Conservation (phyloP, 2,329 filamentous ascomycete species). For the Fusarium buharicum region DNA sequence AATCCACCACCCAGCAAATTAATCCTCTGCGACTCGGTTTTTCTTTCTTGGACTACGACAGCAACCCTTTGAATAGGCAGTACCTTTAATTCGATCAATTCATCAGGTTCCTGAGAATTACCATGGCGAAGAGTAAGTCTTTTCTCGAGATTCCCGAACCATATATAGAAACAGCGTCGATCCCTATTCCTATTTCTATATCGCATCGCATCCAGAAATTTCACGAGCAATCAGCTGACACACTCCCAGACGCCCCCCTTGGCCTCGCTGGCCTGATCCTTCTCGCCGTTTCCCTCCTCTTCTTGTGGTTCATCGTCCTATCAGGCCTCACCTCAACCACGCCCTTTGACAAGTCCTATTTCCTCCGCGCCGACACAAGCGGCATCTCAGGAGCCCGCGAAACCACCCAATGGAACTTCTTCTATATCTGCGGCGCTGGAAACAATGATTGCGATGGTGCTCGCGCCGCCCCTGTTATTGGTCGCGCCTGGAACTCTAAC, state of each 20-base stretch:
- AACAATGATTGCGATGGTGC: slow-evolving; percentile 72
- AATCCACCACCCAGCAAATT: slow-evolving; percentile 25
- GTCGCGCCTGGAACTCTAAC: slow-evolving; percentile 72
- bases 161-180: not conserved
- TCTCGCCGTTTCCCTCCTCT: slow-evolving; percentile 61
- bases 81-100: not conserved
- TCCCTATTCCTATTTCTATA: not conserved
- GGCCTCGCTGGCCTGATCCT: slow-evolving; percentile 60
- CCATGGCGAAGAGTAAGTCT: slow-evolving; percentile 43
- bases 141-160: not conserved
- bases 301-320: slow-evolving; percentile 70
- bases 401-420: slow-evolving; percentile 88
- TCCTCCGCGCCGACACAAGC: slow-evolving; percentile 81
- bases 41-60: slow-evolving; percentile 5
- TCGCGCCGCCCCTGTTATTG: slow-evolving; percentile 73
- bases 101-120: not conserved
- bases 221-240: slow-evolving; percentile 11
- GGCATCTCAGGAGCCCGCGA: slow-evolving; percentile 75
- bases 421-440: slow-evolving; percentile 78
- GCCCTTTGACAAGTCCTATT: slow-evolving; percentile 80
- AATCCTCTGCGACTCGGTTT: slow-evolving; percentile 6
- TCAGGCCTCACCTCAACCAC: slow-evolving; percentile 60
- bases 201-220: not conserved
- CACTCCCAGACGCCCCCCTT: slow-evolving; percentile 52
- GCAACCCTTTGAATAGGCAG: slow-evolving; percentile 3